Percentiles rank a stretch among this genome's conserved stretches.
phyloP scores from a whole-genome alignment of 2,329 filamentous ascomycete species.

The Akanthomyces uredinophilus region DNA sequence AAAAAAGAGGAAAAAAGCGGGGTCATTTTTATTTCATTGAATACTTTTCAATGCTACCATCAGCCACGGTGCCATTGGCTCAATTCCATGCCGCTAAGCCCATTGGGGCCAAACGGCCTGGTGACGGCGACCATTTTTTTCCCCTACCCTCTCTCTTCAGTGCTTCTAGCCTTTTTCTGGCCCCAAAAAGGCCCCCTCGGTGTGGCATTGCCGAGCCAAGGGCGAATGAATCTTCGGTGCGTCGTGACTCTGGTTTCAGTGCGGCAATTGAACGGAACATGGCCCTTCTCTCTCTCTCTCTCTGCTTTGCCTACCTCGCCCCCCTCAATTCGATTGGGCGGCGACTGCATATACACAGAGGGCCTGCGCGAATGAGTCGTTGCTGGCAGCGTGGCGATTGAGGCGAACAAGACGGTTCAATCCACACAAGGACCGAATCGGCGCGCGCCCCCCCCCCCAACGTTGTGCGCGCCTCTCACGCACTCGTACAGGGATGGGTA shows the following conservation, averaged over 20 bases:
- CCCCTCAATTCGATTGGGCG: no score
- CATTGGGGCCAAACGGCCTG: not conserved
- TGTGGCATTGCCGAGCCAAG: not conserved
- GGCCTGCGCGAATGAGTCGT: no score
- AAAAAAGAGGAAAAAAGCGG: not conserved
- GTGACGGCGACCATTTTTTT: slow-evolving; percentile 8
- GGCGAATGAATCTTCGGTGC: not conserved
- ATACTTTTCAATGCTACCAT: slow-evolving; percentile 5
- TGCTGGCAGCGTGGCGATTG: no score
- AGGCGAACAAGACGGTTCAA: no score
- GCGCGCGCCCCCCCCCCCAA: no score
- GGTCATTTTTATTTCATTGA: not conserved
- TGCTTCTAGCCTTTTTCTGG: not conserved
- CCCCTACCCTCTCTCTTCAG: not conserved
- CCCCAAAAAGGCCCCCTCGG: not conserved
- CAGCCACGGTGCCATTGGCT: slow-evolving; percentile 3
- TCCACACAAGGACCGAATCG: no score
- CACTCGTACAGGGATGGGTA: no score
- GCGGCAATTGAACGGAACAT: not conserved
- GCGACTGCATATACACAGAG: no score
- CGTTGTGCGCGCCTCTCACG: no score
- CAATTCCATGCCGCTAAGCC: not conserved
- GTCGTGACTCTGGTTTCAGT: no score
- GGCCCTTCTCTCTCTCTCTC: no score
- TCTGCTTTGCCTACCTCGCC: no score